Evolutionary conservation across 2,329 filamentous ascomycete species (phyloP), one percentile per base, ranked within the genome.

Genomic region (Nannizziopsis barbatae): DNA sequence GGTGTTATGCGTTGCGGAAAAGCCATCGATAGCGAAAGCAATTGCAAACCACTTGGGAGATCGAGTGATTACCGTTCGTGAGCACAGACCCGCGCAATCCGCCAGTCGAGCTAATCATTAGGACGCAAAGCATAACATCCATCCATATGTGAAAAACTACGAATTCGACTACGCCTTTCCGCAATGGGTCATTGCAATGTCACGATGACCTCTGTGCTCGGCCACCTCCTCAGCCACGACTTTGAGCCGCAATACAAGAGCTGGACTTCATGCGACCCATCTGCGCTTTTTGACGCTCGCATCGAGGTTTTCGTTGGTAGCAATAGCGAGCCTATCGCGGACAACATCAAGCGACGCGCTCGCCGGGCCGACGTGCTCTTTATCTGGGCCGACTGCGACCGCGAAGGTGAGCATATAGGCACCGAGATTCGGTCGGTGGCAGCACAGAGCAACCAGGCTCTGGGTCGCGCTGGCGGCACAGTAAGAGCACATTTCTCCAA

Each of bases 331-430:
- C n/a, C 31, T 12, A 83, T 98, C 53, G 88, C 89, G 8, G 75
- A 81, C 30, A 98, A 98, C 61, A 92, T 98, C 58, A 78, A 83
- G 56, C 71, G 76, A 1, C 83, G 94, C 64, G 90, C 92, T 14
- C 76, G 76, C 52, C 76, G 77, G 61, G 75, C 81, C n/a, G 77
- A 75, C 48, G 79, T 82, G 10, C 73, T 98, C 27, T 90, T 93
- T 65, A 95, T 98, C 58, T 98, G 92, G 92, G 98, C 92, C 0
- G 92, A 98, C 74, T 96, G 92, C 66, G 92, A 98, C 72, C 81
- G 89, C 48, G 92, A 98, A 73, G 92, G 92, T 31, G 92, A 98
- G 64, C 85, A 96, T 62, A 98, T 98, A 56, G 92, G 92, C 5
- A 76, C 84, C 33, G 90, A 98, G 64, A 90, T 98, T 52, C 81